Base-by-base conservation (phyloP, 306 rosid genomes). In the Cucurbita pepo region DNA sequence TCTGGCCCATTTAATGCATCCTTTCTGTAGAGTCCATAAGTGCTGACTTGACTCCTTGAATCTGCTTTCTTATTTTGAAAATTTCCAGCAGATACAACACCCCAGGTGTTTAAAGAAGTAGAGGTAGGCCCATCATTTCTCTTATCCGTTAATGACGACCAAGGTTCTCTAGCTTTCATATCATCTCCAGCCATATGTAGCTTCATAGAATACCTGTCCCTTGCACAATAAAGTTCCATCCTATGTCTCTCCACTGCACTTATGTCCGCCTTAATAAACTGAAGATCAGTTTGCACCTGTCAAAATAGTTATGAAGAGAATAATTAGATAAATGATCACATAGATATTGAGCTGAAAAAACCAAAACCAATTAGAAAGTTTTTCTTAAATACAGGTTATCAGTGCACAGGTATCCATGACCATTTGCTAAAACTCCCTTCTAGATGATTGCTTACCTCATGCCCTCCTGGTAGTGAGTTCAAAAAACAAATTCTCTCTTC, bases 211-310 rank as follows among this genome's bases (percentile, higher is more conserved):
- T 81, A 79, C 76, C 80, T 77, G 14, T 94, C 97, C 76, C 86
- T 88, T 47, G 97, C 91, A 61, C 86, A 85, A 80, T 79, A 88
- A 78, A 94, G 74, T 13, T 86, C 96, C 85, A 91, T 86, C 84
- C 96, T 85, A 79, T 90, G 97, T 77, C 89, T 89, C 84, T 94
- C 99, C 56, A 89, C 97, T 19, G 92, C 73, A 81, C 77, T 77
- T 84, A 94, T 77, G 83, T 91, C 99, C 79, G 89, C 97, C 81
- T 94, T 94, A 43, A 94, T 82, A 81, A 88, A 94, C 77, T 86
- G 97, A 75, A 91, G 99, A 85, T 94, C 96, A 66, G 81, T 79
- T 88, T 94, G 97, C 75, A 89, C 91, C 99, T 94, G 52, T 47
- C 52, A 71, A 71, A 54, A 71, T 37, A 71, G 63, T 37, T 34